Percentiles rank a stretch among this genome's conserved stretches.
These are phyloP conservation scores for Linnemannia exigua DNA, from an alignment of 192 early-diverging fungal genomes.

Conservation along the genomic window DNA sequence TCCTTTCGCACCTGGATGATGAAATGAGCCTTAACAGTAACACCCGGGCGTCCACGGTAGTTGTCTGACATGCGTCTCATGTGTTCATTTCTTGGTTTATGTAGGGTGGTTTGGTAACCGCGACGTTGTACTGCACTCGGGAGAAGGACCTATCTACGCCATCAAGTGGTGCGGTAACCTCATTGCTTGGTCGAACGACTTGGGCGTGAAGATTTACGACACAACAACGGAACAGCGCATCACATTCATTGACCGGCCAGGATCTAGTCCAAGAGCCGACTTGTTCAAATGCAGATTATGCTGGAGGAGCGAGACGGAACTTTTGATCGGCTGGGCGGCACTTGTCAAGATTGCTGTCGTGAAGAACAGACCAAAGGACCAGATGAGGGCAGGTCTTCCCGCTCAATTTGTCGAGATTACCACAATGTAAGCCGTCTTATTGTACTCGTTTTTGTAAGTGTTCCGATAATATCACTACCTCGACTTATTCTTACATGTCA, in stretches of 20 bases:
- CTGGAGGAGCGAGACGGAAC: slow-evolving; percentile 84
- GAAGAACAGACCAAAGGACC: slow-evolving; percentile 63
- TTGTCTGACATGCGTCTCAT: not conserved
- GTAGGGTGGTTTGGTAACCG: slow-evolving; percentile 89
- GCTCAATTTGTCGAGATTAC: slow-evolving; percentile 70
- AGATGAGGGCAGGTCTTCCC: slow-evolving; percentile 51
- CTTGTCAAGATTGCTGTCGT: slow-evolving; percentile 89
- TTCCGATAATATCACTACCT: not conserved
- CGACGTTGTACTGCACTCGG: slow-evolving; percentile 86
- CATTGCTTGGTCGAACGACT: slow-evolving; percentile 97
- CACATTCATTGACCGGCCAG: slow-evolving; percentile 86
- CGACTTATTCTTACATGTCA: not conserved
- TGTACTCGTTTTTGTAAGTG: not conserved
- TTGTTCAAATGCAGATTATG: slow-evolving; percentile 87
- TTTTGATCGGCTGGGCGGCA: slow-evolving; percentile 97
- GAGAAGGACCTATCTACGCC: slow-evolving; percentile 90
- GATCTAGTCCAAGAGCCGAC: slow-evolving; percentile 82
- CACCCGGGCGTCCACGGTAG: not conserved
- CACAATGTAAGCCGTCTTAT: slow-evolving; percentile 53
- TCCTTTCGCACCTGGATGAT: not conserved
- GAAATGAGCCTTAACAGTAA: not conserved
- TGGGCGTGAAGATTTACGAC: slow-evolving; percentile 91
- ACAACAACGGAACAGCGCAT: slow-evolving; percentile 77
- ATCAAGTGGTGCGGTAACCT: slow-evolving; percentile 87
- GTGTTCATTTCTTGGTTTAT: not conserved